Conservation (phyloP, 1,139 yeast species). For the Suhomyces yuchorum region DNA sequence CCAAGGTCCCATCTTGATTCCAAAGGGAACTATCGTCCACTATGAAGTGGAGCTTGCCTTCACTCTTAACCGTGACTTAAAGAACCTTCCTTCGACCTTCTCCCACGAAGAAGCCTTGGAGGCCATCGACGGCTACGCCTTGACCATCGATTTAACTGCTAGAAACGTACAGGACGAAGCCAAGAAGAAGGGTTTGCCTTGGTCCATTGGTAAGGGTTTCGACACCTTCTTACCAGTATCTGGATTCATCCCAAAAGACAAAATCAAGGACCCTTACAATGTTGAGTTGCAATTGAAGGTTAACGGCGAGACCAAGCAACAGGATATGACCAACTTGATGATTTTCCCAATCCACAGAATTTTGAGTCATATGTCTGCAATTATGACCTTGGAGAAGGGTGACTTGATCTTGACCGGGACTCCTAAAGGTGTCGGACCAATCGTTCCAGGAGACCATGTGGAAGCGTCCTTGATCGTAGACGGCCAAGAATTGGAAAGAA, state of each 20-base stretch:
- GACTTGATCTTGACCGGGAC: conserved; percentile 94
- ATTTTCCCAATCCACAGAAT: conserved; percentile 83
- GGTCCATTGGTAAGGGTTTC: conserved; percentile 96
- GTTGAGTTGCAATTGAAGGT: conserved; percentile 67
- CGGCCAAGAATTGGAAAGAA: conserved; percentile 56
- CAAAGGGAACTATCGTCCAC: conserved; percentile 79
- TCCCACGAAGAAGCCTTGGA: conserved; percentile 70
- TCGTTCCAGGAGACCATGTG: conserved; percentile 76
- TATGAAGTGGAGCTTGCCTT: conserved; percentile 93
- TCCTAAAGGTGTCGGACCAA: conserved; percentile 94
- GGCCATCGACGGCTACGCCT: conserved; percentile 79
- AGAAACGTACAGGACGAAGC: conserved; percentile 96
- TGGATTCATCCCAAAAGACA: conserved; percentile 61
- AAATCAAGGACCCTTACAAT: conserved; percentile 73
- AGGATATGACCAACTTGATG: conserved; percentile 84
- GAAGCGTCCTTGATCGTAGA: conserved; percentile 61
- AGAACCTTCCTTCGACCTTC: conserved; percentile 62
- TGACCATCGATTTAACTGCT: conserved; percentile 93
- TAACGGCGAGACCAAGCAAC: conserved; percentile 71
- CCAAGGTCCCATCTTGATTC: conserved; percentile 78
- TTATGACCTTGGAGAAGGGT: conserved; percentile 89
- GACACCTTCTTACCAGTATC: conserved; percentile 92
- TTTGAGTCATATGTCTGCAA: conserved; percentile 75
- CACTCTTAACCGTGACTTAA: conserved; percentile 63
- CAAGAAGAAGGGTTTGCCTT: conserved; percentile 90